Percentiles rank a stretch among this genome's conserved stretches.
These are phyloP conservation scores for Thinopyrum elongatum DNA, from an alignment of 176 grass and related monocot genomes.

Conservation along the genomic window DNA sequence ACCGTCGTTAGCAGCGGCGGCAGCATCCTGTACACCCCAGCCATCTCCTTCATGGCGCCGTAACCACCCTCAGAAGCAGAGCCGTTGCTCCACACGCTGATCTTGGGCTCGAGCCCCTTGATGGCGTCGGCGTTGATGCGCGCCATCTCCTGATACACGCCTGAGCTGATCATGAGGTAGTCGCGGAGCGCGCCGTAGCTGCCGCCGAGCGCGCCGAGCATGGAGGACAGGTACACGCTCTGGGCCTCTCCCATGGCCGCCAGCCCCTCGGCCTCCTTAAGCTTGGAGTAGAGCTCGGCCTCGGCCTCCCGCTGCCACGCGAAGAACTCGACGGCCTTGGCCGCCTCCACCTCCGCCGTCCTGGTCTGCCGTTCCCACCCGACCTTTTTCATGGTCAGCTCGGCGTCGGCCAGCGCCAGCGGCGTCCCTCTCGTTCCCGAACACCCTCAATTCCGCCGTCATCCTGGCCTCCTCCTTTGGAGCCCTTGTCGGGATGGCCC, in stretches of 20 bases:
- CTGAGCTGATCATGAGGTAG: slow-evolving; percentile 63
- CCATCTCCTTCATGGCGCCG: slow-evolving; percentile 11
- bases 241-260: slow-evolving; percentile 7
- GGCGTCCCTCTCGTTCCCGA: too few species aligned
- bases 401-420: too few species aligned
- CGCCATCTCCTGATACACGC: slow-evolving; percentile 67
- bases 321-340: slow-evolving; percentile 47
- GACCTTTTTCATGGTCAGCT: too few species aligned
- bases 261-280: slow-evolving; percentile 59
- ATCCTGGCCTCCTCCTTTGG: too few species aligned
- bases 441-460: too few species aligned
- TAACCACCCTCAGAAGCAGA: not conserved
- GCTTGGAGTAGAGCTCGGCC: slow-evolving; percentile 58
- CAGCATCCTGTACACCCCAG: not conserved
- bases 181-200: slow-evolving; percentile 60
- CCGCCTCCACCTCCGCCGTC: too few species aligned
- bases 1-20: not conserved
- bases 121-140: slow-evolving; percentile 64
- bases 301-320: slow-evolving; percentile 39
- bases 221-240: slow-evolving; percentile 16
- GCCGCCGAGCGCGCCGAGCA: slow-evolving; percentile 52
- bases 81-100: slow-evolving; percentile 64
- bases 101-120: slow-evolving; percentile 55
- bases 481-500: too few species aligned
- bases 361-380: too few species aligned